Evolutionary conservation across 2,329 filamentous ascomycete genomes (phyloP), one percentile per base, ranked within the genome.

Genomic region (Botrytis byssoidea): DNA sequence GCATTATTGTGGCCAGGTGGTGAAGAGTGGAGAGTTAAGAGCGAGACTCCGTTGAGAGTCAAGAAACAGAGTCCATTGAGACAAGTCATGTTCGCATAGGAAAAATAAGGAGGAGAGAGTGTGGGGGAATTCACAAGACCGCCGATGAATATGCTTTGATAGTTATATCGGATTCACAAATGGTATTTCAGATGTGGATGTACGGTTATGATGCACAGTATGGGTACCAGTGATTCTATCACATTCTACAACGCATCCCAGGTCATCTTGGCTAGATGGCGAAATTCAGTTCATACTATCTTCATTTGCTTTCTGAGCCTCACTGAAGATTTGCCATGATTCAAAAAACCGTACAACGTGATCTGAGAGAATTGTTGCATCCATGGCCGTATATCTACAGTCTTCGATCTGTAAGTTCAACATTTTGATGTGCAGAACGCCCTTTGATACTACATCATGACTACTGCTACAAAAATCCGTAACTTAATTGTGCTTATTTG

Each of bases 81-180:
- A 20, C 3, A 32, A 4, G 35, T 57, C 9, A 57, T 40, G 9
- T 32, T 42, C 10, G 25, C 66, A 5, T 68, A 42, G 32, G 10
- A 55, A 40, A 25, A 32, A 40, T 4, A 10, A 12, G 3, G 0
- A 51, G 12, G 32, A 51, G 4, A n/a, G 22, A 22, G 37, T 20
- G 0, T 4, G 32, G 8, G 1, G 1, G 18, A 12, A 10, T 8
- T 7, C 3, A 32, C 20, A 9, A 7, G 18, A 32, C 3, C 1
- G 3, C 18, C 9, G 8, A 40, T 29, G 6, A 37, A 44, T 16
- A 44, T 10, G 3, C 40, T 12, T 20, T 7, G 18, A 48, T 9
- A 29, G 14, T 10, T 2, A 29, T 55, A 14, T 12, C 1, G 18
- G 48, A 32, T 29, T 6, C 16, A 42, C 8, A 40, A 7, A 42